Evolutionary conservation across 257 asterid genomes (phyloP), one percentile per base, ranked within the genome.

Genomic region (Przewalskia tangutica): DNA sequence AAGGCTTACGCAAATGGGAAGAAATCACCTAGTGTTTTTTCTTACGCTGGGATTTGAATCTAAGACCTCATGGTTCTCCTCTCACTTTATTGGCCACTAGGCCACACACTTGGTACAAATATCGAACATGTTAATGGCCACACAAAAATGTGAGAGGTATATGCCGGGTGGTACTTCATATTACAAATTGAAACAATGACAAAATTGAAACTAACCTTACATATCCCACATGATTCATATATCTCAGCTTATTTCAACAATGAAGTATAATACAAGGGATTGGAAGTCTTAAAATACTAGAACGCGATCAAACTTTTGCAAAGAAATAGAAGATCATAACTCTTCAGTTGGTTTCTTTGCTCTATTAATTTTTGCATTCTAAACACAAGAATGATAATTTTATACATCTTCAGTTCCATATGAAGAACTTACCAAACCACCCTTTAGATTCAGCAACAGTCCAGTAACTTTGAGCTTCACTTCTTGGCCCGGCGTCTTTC

Each of bases 391-490:
- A 71, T 71, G 20, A 50, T 14, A 50, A 50, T 20, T 0, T 1
- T 9, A 44, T 42, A 70, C 77, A 63, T 2, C 1, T 63, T 27
- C 70, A 27, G 70, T 12, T 63, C 42, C 4, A 63, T 8, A 7
- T 67, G 32, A 40, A 77, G 16, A 67, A 86, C 97, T 94, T 86
- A 95, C 99, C 98, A 83, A 95, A 95, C 99, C 99, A 95, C 82
- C 88, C 89, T 88, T 91, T 92, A 23, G 97, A 83, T 86, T 95
- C 99, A 6, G 99, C 99, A 77, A 91, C 99, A 51, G 17, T 71
- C 98, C 98, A 95, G 82, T 95, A 95, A 85, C 99, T 94, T 90
- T 95, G 98, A 40, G 99, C 97, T 83, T 95, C 99, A 27, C 99
- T 95, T 48, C 97, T 85, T 0, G 99, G 99, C 8, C 98, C 98